Base-by-base conservation (phyloP, 768 basidiomycete genomes). In the Tricholoma hemisulphureum region DNA sequence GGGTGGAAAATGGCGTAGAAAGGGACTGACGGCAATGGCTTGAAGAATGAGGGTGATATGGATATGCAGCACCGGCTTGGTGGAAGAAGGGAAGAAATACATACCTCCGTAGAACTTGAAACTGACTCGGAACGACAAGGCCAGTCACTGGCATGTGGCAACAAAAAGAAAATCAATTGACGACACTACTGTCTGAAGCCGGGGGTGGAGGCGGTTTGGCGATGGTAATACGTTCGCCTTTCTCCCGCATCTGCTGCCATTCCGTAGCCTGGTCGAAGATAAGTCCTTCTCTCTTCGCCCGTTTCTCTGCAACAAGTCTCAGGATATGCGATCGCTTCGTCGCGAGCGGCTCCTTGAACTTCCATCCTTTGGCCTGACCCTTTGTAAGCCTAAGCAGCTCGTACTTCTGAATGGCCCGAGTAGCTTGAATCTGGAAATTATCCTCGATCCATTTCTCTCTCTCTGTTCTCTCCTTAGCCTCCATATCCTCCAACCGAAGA, bases 401-500 rank as follows among this genome's bases (percentile, higher is more conserved):
- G 53, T 73, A 70, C 59, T 74, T 79, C 53, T 71, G 68, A 45
- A 72, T 32, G 13, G 70, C 65, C 49, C 77, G 69, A 8, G 64
- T 71, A 57, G 73, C 51, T 64, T 77, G 69, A 62, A 83, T 69
- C 66, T 71, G 73, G 70, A 91, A 91, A 57, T 81, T 76, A 14
- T 83, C 74, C 65, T 91, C 85, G 45, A 93, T 65, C 80, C 80
- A 85, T 43, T 82, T 75, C 71, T 85, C 78, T 23, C 87, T 78
- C 61, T 77, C 74, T 64, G 74, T 70, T 58, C 83, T 78, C 59
- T 86, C 81, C 50, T 78, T 72, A n/a, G 63, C 67, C 11, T 75
- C 62, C 88, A 96, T 90, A 69, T 93, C 93, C 66, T 90, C 91
- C 59, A 86, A 58, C 46, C 88, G 83, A 54, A 82, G 83, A 0